Conservation (phyloP, 164 flowering plant species). For the Tetracentron sinense region DNA sequence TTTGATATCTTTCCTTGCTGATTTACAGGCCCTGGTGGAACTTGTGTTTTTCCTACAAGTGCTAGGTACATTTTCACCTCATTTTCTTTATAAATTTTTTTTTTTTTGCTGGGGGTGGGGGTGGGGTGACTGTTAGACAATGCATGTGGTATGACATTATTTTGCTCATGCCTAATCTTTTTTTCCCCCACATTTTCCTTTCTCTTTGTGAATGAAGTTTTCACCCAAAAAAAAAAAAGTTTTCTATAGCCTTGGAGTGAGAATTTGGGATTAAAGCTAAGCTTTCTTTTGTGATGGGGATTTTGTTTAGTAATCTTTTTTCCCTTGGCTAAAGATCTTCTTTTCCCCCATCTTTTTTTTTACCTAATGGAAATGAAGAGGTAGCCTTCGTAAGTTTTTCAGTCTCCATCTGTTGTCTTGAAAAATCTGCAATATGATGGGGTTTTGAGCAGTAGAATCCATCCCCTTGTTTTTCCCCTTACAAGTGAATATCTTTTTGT, state of each 20-base stretch:
- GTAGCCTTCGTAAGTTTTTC: neutral
- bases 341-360: neutral
- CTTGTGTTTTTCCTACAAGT: conserved; percentile 39
- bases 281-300: neutral
- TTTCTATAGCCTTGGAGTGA: neutral
- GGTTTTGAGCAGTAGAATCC: neutral
- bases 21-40: conserved; percentile 28
- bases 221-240: too few species aligned
- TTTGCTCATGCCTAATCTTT: too few species aligned
- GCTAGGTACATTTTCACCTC: conserved; percentile 29
- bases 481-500: neutral
- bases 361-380: neutral
- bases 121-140: neutral
- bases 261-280: neutral
- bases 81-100: neutral
- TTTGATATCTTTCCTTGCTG: conserved; percentile 1
- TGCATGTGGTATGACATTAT: neutral
- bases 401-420: neutral
- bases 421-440: neutral
- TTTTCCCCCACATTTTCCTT: too few species aligned
- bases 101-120: neutral
- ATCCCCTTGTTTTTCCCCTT: neutral
- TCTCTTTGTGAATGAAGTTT: too few species aligned
- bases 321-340: neutral
- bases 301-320: too few species aligned